Evolutionary conservation across 1,284 basidiomycete genomes (phyloP).

Genomic region (Singerocomus rubriflavus): DNA sequence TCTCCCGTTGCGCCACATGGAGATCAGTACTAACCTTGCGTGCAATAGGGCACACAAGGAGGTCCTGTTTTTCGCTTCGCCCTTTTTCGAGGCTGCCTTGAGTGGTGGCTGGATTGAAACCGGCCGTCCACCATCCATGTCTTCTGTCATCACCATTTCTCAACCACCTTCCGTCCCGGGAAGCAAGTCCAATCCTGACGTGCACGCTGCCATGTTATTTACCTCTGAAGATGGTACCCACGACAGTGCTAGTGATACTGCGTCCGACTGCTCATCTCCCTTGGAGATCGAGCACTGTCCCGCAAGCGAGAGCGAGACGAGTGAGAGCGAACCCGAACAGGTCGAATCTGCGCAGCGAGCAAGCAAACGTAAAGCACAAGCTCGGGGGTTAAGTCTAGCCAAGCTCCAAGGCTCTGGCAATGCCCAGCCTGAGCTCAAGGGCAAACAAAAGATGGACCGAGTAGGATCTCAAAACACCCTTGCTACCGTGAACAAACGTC

Average conservation of each 20-base stretch:
- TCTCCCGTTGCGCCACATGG: constrained; percentile 6
- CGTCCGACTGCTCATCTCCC: constrained; percentile 33
- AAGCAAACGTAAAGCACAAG: constrained; percentile 32
- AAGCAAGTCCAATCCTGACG: constrained; percentile 39
- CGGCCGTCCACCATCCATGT: constrained; percentile 68
- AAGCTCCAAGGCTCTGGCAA: constrained; percentile 40
- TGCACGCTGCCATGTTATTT: constrained; percentile 53
- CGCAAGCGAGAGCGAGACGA: constrained; percentile 29
- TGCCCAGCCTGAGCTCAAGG: constrained; percentile 11
- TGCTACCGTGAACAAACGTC: constrained; percentile 41
- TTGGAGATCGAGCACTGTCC: constrained; percentile 35
- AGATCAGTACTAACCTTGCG: constrained; percentile 2
- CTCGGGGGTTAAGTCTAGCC: constrained; percentile 44
- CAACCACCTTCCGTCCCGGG: constrained; percentile 61
- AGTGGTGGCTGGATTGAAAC: constrained; percentile 80
- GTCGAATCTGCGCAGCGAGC: constrained; percentile 17
- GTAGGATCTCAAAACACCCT: constrained; percentile 34
- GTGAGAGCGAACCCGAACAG: constrained; percentile 39
- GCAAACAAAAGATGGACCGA: constrained; percentile 20
- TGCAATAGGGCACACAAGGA: constrained; percentile 75
- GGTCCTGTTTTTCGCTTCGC: constrained; percentile 78
- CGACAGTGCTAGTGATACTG: constrained; percentile 25
- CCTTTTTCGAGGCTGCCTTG: constrained; percentile 82
- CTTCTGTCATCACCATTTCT: constrained; percentile 78
- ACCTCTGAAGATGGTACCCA: constrained; percentile 51